Evolutionary conservation across 768 basidiomycete genomes (phyloP).

Genomic region (Lactarius deliciosus): DNA sequence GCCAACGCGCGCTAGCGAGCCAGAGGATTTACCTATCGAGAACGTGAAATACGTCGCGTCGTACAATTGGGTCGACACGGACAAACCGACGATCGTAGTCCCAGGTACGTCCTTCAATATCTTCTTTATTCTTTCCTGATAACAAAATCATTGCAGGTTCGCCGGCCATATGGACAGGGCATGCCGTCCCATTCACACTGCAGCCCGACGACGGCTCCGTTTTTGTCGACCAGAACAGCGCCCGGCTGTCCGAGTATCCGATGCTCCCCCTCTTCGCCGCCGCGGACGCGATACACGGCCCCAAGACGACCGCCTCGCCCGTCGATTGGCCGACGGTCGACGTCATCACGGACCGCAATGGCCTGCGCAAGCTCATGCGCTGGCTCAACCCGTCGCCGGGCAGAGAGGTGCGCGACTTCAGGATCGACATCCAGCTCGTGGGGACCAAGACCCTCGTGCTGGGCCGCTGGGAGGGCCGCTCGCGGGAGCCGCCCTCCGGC

Average conservation of each 20-base stretch:
- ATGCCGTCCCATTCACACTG: conserved; percentile 51
- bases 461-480: conserved; percentile 55
- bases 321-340: conserved; percentile 44
- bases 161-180: conserved; percentile 56
- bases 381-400: conserved; percentile 42
- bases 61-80: conserved; percentile 35
- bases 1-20: neutral
- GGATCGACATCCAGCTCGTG: conserved; percentile 69
- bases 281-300: conserved; percentile 43
- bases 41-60: conserved; percentile 35
- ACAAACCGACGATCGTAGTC: conserved; percentile 35
- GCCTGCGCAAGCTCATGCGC: conserved; percentile 59
- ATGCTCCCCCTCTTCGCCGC: conserved; percentile 63
- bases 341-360: conserved; percentile 63
- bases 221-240: conserved; percentile 60
- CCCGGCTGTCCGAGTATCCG: conserved; percentile 40
- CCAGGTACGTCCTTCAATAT: conserved; percentile 31
- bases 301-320: conserved; percentile 12
- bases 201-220: conserved; percentile 51
- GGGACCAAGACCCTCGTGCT: conserved; percentile 60
- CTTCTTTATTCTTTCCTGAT: neutral
- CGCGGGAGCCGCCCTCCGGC: conserved; percentile 31
- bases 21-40: conserved; percentile 14
- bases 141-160: conserved; percentile 45
- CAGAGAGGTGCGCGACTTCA: conserved; percentile 48